Base-by-base conservation (phyloP, 2,329 filamentous ascomycete genomes). In the Alternaria gansuensis region DNA sequence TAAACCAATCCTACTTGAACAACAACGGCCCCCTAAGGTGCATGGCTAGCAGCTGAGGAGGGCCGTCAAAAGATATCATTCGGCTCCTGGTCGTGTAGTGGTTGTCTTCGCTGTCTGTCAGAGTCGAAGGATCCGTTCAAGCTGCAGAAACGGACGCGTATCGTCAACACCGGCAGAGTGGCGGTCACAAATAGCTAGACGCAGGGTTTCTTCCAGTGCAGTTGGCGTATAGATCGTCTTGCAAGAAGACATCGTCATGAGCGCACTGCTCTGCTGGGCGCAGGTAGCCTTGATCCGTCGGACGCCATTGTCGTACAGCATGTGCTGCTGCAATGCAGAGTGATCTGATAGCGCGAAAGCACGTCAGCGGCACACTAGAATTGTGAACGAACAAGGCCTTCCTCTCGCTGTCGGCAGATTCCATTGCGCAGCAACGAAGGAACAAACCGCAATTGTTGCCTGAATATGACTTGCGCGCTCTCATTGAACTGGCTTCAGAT, bases 271-370 rank as follows among this genome's bases (percentile, higher is more conserved):
- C 13, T n/a, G 37, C 17, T 50, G 33, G 17, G 33, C 10, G 10
- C 33, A 13, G 33, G 39, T 17, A n/a, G 34, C 21, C 17, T 40
- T 33, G 40, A 31, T 31, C 17, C 14, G 10, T 26, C 2, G 14
- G 8, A 46, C n/a, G 33, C 24, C 29, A 43, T 14, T 37, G 40
- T 57, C 21, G 33, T 31, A 57, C 54, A 34, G 21, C 40, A 43
- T 55, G 0, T 33, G 33, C 55, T 41, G 45, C 31, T 58, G 51
- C 37, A 23, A 28, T 14, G 21, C n/a, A 28, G 48, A 40, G 55
- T 53, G 48, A 53, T 59, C 23, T 59, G 59, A 59, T 52, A 53
- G 23, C 51, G 55, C 51, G 43, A 45, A 29, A 48, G 41, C 21
- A 29, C 21, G 46, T 26, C 13, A 43, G 41, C 23, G 40, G 46